Evolutionary conservation across 2,329 filamentous ascomycete species (phyloP), one percentile per base, ranked within the genome.

Genomic region (Tolypocladium guangdongense): DNA sequence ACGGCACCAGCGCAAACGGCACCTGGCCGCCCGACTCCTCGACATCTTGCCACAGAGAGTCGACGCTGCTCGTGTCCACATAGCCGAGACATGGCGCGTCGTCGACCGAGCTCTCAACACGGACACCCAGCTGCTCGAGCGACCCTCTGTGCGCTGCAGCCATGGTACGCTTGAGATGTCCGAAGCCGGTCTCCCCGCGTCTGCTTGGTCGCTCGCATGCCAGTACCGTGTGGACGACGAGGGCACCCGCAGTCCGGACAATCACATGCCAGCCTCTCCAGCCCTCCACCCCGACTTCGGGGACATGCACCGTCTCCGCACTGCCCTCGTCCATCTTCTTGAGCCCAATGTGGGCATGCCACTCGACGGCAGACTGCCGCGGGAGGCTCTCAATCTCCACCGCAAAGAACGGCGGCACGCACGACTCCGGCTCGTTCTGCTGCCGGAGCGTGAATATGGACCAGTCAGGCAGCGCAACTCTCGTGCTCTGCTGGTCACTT

Each of bases 311-410:
- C 47, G 66, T 57, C 54, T 66, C 63, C 35, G 62, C 62, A 5
- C 59, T 62, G 16, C 61, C 54, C 49, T 67, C 62, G 5, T 59
- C 55, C 4, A 73, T 56, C 27, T 58, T 54, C 11, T 67, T 66
- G 7, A 87, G 67, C 0, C 88, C 87, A 3, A 81, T 64, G 54
- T 86, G 80, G 1, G 78, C 84, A 60, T 88, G 86, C 91, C 92
- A 99, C 72, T 99, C 93, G 12, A 96, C 81, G 38, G 76, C 76
- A 32, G 86, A 86, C 18, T 73, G 75, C 22, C 88, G 80, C 1
- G 93, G 93, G 14, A 99, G 75, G 58, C 84, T 80, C 45, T 84
- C 78, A 1, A 96, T 87, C 63, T 93, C 83, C 1, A 83, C 85
- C 0, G 86, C 79, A 64, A 93, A 86, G 60, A 91, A 78, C 0